A percentile compares a stretch with the other conserved stretches of the same genome.
phyloP scores from a whole-genome alignment of 768 basidiomycete species.

The Termitomyces sp. region DNA sequence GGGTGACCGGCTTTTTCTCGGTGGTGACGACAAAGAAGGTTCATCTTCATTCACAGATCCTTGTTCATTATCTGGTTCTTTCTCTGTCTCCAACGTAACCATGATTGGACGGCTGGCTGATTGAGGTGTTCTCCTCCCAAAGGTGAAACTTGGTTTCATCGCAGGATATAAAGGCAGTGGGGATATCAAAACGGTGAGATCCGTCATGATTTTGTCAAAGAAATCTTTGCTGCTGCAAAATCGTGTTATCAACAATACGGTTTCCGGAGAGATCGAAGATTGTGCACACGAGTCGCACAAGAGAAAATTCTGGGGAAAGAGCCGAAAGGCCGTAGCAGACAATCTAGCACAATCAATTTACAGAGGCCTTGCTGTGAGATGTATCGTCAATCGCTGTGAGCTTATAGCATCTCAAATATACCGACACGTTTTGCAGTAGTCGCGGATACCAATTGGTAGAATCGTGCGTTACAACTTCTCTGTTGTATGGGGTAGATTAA shows the following conservation, averaged over 20 bases:
- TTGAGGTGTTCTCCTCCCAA: slow-evolving; percentile 26
- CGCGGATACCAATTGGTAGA: not conserved
- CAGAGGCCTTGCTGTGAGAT: not conserved
- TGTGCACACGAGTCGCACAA: not conserved
- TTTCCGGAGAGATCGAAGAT: not conserved
- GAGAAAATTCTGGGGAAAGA: not conserved
- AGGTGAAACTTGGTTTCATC: slow-evolving; percentile 28
- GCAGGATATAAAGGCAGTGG: slow-evolving; percentile 41
- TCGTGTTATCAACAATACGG: not conserved
- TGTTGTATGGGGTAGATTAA: not conserved
- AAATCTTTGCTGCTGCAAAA: not conserved
- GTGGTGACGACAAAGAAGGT: slow-evolving; percentile 6
- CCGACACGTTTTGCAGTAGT: not conserved
- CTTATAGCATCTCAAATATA: not conserved
- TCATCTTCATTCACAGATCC: not conserved
- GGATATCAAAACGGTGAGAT: slow-evolving; percentile 50
- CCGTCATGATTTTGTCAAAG: slow-evolving; percentile 34
- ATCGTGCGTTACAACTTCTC: not conserved
- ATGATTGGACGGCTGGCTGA: slow-evolving; percentile 33
- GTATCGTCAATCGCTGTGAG: not conserved
- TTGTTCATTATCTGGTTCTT: slow-evolving; percentile 21
- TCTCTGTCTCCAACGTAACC: slow-evolving; percentile 40
- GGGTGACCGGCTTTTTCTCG: slow-evolving; percentile 16
- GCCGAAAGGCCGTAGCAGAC: not conserved
- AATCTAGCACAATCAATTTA: not conserved